Conservation (phyloP, 768 basidiomycete genomes). For the Pleurotus cornucopiae region DNA sequence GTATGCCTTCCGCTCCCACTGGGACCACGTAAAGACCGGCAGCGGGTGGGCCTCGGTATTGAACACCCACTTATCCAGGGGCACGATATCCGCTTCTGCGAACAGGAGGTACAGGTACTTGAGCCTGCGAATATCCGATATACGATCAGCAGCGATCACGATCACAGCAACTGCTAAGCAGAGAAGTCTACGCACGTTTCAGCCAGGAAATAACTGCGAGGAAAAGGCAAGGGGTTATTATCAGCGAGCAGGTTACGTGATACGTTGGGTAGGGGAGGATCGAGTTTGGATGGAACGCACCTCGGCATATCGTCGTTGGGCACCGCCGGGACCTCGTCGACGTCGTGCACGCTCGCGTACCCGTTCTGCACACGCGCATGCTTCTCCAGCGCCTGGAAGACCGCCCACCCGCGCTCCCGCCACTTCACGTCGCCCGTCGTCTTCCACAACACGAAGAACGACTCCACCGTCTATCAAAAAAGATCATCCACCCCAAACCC, state of each 20-base stretch:
- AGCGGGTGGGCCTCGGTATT: slow-evolving; percentile 74
- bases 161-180: slow-evolving; percentile 9
- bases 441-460: slow-evolving; percentile 70
- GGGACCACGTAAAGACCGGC: slow-evolving; percentile 58
- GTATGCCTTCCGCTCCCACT: slow-evolving; percentile 44
- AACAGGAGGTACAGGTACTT: slow-evolving; percentile 70
- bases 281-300: slow-evolving; percentile 23
- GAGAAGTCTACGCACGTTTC: slow-evolving; percentile 35
- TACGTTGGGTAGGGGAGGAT: too few relatives aligned
- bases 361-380: slow-evolving; percentile 54
- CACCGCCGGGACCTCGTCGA: slow-evolving; percentile 33
- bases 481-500: background rate
- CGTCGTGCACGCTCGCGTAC: slow-evolving; percentile 54
- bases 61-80: slow-evolving; percentile 54
- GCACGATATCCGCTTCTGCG: slow-evolving; percentile 47
- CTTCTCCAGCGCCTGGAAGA: slow-evolving; percentile 64
- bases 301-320: slow-evolving; percentile 67
- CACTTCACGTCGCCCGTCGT: slow-evolving; percentile 64
- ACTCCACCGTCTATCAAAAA: slow-evolving; percentile 58
- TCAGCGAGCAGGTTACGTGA: background rate
- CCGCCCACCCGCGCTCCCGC: slow-evolving; percentile 68
- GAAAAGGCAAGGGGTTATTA: slow-evolving; percentile 7
- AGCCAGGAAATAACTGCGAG: slow-evolving; percentile 40
- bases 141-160: slow-evolving; percentile 31
- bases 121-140: slow-evolving; percentile 34